A percentile compares a stretch with the other conserved stretches of the same genome.
Evolutionary conservation across 2,329 filamentous ascomycete genomes (phyloP).

Genomic region (Colletotrichum sp.): DNA sequence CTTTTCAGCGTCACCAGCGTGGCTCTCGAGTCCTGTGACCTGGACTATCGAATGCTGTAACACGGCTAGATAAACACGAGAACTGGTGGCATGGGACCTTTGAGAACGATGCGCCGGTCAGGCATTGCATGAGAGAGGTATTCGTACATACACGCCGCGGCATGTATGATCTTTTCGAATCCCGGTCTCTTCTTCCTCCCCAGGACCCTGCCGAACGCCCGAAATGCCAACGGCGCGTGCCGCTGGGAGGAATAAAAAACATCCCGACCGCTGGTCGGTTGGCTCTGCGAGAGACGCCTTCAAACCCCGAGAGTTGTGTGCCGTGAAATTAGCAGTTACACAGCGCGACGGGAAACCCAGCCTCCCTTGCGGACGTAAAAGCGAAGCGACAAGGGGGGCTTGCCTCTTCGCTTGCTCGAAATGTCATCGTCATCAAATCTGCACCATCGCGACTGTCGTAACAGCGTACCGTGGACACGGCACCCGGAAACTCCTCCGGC

Average conservation of each 20-base stretch:
- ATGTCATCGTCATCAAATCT: constrained; percentile 16
- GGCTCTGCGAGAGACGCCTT: not conserved
- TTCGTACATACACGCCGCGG: not conserved
- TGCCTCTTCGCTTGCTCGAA: not conserved
- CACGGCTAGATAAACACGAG: constrained; percentile 1
- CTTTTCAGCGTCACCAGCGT: not conserved
- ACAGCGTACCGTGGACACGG: not conserved
- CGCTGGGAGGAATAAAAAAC: not conserved
- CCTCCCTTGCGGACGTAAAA: constrained; percentile 8
- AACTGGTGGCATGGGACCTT: not conserved
- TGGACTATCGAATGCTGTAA: constrained; percentile 19
- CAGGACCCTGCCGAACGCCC: not conserved
- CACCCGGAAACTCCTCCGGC: not conserved
- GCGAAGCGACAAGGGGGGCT: not conserved
- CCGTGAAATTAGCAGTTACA: not conserved
- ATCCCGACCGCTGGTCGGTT: not conserved
- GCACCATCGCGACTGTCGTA: not conserved
- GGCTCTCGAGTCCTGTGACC: not conserved
- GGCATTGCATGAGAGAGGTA: not conserved
- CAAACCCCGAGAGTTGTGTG: not conserved
- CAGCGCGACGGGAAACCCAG: not conserved
- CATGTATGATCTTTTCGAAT: not conserved
- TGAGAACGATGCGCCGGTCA: not conserved
- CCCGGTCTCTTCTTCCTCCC: not conserved
- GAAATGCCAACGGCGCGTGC: not conserved